Evolutionary conservation across 352 stramenopile species (phyloP), one percentile per base, ranked within the genome.

Genomic region (Globisporangium canariense): DNA sequence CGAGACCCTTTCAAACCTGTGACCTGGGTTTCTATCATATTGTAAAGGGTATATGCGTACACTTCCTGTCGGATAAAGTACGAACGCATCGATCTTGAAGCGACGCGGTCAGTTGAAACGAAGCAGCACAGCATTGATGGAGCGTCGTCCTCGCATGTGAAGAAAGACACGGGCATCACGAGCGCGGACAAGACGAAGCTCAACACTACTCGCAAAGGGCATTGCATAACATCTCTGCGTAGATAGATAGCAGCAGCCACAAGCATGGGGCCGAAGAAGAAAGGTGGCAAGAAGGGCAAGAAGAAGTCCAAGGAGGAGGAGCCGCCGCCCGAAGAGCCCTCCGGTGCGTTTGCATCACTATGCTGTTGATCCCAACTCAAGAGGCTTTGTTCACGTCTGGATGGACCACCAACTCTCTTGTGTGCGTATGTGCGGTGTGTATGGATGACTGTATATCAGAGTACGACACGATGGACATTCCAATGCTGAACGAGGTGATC

Each of bases 401-500:
- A 60, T 46, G 32, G 36, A 2, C 36, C 51, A 25, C 10, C 14
- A 13, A 20, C 32, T 43, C 5, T 38, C 6, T 16, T 47, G 20
- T 57, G 20, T 34, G 1, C 58, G n/a, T 60, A 16, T 22, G 16
- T 58, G 11, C 1, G 10, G 2, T 41, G 9, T 41, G 10, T 41
- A 41, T 41, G 36, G 36, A 11, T 14, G 36, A 1, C 9, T 38
- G 34, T 38, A 38, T 38, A 38, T 10, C 36, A 93, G 90, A 97
- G 53, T 98, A 97, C 64, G 90, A 97, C 62, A 91, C 86, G 45
- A 97, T 97, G 92, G 91, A 97, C 75, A 75, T 96, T 18, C 76
- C 93, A 67, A 97, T 97, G 90, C 88, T 98, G 25, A 88, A 93
- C 51, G 91, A 98, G 70, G 91, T 96, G 64, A 93, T 97, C 53